Base-by-base conservation (phyloP, 371 early-diverging fungal species). In the Circinella minor region DNA sequence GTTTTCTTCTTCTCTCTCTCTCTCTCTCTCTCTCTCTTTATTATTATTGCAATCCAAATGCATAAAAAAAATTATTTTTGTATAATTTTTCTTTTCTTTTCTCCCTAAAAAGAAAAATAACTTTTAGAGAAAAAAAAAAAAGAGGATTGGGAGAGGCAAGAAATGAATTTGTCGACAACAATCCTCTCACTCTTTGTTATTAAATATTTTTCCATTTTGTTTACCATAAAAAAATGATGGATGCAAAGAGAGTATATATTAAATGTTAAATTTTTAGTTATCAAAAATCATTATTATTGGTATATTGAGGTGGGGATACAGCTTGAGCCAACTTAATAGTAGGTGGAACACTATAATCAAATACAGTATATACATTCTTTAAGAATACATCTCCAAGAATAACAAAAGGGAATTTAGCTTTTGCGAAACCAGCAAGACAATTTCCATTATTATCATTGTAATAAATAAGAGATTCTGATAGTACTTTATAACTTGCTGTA, bases 381-480 rank as follows among this genome's bases (percentile, higher is more conserved):
- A 86, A 72, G 47, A 86, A 86, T 14, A 80, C 75, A 68, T 83
- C 84, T 1, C 84, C 86, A 43, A 86, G 51, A 46, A 86, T 81
- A n/a, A 71, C 73, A 71, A 64, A 72, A 5, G 77, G 77, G 36
- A 75, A 38, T n/a, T 71, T 72, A 14, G 62, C 61, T n/a, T 67
- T 68, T 1, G 71, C 68, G 62, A 80, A 80, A 20, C 71, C 75
- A 6, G 74, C 80, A 48, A 64, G 47, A 55, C 80, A 80, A 9
- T 27, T 27, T 18, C 57, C 57, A 18, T 39, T 46, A 17, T 51
- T 61, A 46, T 54, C 54, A 18, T 59, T 61, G 17, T 51, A 48
- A 36, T 68, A 80, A 20, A 80, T 71, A n/a, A 80, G 61, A 3
- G 71, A 73, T 0, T 69, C 72, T 4, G 75, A 48, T n/a, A 77